Conservation (phyloP, 805 yeast species). For the Wickerhamomyces hampshirensis region DNA sequence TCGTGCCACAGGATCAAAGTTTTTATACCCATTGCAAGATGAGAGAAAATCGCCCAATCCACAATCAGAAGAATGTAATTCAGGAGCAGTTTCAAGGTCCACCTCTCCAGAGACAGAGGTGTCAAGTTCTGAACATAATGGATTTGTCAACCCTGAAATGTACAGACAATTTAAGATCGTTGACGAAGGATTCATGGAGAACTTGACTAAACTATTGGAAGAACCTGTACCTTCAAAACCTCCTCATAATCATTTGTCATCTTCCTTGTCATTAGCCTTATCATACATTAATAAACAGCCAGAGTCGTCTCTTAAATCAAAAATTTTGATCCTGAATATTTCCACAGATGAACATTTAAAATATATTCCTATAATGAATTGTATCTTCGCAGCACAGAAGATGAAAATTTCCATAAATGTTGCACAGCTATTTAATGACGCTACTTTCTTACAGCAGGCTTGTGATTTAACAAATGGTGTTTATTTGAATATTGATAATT, state of each 20-base stretch:
- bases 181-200: constrained; percentile 66
- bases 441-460: constrained; percentile 91
- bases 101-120: constrained; percentile 11
- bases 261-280: constrained; percentile 79
- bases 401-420: constrained; percentile 87
- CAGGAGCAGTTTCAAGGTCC: constrained; percentile 9
- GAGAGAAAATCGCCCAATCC: constrained; percentile 8
- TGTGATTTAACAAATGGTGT: constrained; percentile 93
- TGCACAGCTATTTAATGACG: constrained; percentile 67
- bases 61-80: constrained; percentile 13
- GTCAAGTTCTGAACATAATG: constrained; percentile 12
- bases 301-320: constrained; percentile 51
- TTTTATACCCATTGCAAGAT: constrained; percentile 62
- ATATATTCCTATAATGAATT: constrained; percentile 91
- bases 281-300: constrained; percentile 64
- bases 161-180: constrained; percentile 79
- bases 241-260: constrained; percentile 53
- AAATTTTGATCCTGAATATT: constrained; percentile 58
- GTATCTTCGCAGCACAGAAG: constrained; percentile 94
- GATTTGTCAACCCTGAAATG: constrained; percentile 54
- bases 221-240: constrained; percentile 25
- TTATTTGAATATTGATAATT: constrained; percentile 62
- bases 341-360: constrained; percentile 73
- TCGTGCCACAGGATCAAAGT: constrained; percentile 62
- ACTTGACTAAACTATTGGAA: constrained; percentile 39